Conservation (phyloP, 768 basidiomycete genomes). For the Pleurotus tuoliensis region DNA sequence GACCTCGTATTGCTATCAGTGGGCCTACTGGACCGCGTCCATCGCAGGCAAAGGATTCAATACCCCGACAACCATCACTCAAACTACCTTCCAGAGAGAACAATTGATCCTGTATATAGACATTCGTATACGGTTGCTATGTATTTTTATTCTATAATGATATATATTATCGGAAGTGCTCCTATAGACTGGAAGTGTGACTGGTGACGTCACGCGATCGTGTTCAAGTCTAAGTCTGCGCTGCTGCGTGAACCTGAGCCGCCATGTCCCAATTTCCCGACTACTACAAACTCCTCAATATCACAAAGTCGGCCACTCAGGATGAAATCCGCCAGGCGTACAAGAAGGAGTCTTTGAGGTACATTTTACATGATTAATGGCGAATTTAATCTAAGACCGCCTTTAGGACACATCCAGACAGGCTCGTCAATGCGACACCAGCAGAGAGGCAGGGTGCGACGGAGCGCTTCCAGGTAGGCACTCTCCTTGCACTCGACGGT, state of each 20-base stretch:
- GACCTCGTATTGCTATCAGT: constrained; percentile 23
- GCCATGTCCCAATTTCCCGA: constrained; percentile 76
- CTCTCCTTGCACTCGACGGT: not conserved
- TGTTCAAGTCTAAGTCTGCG: not conserved
- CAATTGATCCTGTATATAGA: constrained; percentile 39
- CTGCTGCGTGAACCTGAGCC: constrained; percentile 9
- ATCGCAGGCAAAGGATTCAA: constrained; percentile 12
- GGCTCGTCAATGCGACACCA: constrained; percentile 65
- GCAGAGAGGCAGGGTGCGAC: constrained; percentile 74
- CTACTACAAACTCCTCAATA: constrained; percentile 65
- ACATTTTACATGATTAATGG: no score
- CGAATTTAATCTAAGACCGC: constrained; percentile 2
- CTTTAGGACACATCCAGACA: constrained; percentile 83
- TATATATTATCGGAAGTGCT: not conserved
- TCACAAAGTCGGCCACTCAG: constrained; percentile 53
- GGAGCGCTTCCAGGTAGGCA: constrained; percentile 73
- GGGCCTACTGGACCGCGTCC: constrained; percentile 25
- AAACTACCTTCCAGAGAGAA: constrained; percentile 30
- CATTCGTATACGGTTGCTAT: not conserved
- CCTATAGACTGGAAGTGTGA: not conserved
- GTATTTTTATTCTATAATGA: constrained; percentile 9
- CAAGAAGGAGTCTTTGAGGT: constrained; percentile 74
- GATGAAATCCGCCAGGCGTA: constrained; percentile 78
- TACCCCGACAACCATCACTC: constrained; percentile 16
- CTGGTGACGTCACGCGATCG: constrained; percentile 12